Evolutionary conservation across 208 protist genomes (phyloP), one percentile per base, ranked within the genome.

Genomic region (Trypanosoma melophagium): DNA sequence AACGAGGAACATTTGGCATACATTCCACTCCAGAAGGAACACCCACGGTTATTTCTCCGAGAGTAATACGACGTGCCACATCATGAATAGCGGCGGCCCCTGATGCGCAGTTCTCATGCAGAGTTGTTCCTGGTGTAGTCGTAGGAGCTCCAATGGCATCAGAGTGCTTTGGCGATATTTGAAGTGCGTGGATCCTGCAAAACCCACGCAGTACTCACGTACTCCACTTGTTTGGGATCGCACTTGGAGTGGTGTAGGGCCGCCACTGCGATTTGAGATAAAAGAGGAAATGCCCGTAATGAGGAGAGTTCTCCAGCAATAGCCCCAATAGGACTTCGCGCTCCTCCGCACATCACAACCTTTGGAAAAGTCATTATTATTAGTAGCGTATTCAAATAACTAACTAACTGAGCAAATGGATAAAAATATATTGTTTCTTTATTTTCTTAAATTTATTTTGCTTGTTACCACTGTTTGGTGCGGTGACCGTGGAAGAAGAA

Each of bases 81-180:
- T 83, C 82, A 76, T 91, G 82, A 47, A 85, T 84, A 54, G 80
- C 82, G 9, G 77, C 80, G 24, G 79, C 82, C 41, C 85, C 80
- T 19, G 76, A 84, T 19, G 81, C 77, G 56, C 82, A 88, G 71
- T 91, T 88, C 63, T 91, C 80, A 60, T 86, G 80, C 56, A 88
- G 28, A 13, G 80, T 83, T 35, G 85, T 88, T 12, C 68, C 82
- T 7, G 71, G 65, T 7, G 80, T 76, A n/a, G 73, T 88, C 61
- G 78, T 51, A 12, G 77, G 81, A 22, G 72, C 73, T 28, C 84
- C 79, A 50, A 80, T 60, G 44, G 59, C 65, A 38, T 77, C 75
- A 71, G 60, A 77, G 66, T 25, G 74, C 60, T 67, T 74, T 86
- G 67, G 84, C 77, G 14, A 84, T 77, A 74, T 87, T 81, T 77